Conservation (phyloP, 2,329 filamentous ascomycete species). For the Arthroderma sp. region DNA sequence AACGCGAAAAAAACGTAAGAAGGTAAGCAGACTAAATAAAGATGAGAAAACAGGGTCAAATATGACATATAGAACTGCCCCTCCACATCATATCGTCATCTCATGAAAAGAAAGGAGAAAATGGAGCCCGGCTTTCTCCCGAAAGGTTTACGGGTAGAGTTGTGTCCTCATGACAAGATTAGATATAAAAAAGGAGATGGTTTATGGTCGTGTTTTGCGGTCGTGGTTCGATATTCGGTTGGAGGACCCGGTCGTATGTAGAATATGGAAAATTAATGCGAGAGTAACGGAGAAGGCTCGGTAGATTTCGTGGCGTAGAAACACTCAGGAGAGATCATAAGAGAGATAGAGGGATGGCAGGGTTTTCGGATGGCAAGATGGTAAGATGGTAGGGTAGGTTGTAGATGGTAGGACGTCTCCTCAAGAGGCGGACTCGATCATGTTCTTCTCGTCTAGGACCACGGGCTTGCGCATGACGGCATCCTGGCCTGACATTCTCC, state of each 20-base stretch:
- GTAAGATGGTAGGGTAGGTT: conserved; percentile 1
- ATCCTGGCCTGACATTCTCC: conserved; percentile 79
- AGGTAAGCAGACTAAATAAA: not conserved
- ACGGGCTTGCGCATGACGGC: conserved; percentile 60
- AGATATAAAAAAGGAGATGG: not conserved
- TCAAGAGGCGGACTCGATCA: conserved; percentile 12
- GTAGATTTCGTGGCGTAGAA: not conserved
- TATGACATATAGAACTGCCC: not conserved
- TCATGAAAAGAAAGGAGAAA: not conserved
- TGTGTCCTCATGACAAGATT: not conserved
- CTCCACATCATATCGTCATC: not conserved
- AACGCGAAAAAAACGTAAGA: not conserved
- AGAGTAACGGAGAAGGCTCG: not conserved
- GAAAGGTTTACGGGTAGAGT: not conserved
- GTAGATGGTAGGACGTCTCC: not conserved
- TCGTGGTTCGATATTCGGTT: not conserved
- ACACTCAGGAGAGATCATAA: not conserved
- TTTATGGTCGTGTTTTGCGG: not conserved
- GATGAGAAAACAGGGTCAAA: conserved; percentile 3
- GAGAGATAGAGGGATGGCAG: not conserved
- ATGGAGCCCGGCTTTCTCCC: not conserved
- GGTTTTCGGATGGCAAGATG: not conserved
- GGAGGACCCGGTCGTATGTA: not conserved
- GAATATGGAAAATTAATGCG: not conserved
- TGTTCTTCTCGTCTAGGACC: conserved; percentile 28